Base-by-base conservation (phyloP, 495 filamentous ascomycete species). In the Acidomyces sp. region DNA sequence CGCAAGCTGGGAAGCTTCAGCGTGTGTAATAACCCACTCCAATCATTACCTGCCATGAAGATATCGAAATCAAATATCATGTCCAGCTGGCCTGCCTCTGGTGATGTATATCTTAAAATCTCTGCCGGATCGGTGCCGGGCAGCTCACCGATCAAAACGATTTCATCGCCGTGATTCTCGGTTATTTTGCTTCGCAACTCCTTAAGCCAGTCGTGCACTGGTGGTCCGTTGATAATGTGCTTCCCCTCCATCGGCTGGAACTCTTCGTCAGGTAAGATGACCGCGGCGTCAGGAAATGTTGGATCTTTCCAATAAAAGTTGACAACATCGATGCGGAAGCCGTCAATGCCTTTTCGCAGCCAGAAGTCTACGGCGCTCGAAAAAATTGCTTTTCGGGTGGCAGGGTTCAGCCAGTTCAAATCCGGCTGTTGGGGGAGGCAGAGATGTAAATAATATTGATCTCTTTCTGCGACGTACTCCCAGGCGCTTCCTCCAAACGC, bases 271-370 rank as follows among this genome's bases (percentile, higher is more conserved):
- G 60, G 55, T 3, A 65, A 61, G 6, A 53, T 37, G 22, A 72
- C 48, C 0, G 56, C 52, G 0, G 67, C 71, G 41, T 74, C 66
- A 5, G 57, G 59, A 34, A 62, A 67, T 0, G 40, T 51, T 12
- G 57, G 53, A 3, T 61, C 52, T 46, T 74, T 72, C 45, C 62
- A 67, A 37, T 70, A 70, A 51, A 66, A 60, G 46, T 73, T 74
- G 38, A 72, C 69, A 0, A 70, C 68, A 41, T 74, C 70, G 43
- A 73, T 67, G 4, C 71, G 63, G 60, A 74, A 74, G 2, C 71
- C 71, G 37, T 64, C 63, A n/a, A 58, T 58, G 7, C 70, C 70
- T 20, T 64, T 62, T 17, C 63, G 55, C 22, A 73, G 55, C 70
- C 70, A 74, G 57, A 72, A 74, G 6, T 62, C 54, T 39, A 74